Percentiles rank a stretch among this genome's conserved stretches.
These are phyloP conservation scores for Aureobasidium zeae DNA, from an alignment of 2,329 filamentous ascomycete species.

Conservation along the genomic window DNA sequence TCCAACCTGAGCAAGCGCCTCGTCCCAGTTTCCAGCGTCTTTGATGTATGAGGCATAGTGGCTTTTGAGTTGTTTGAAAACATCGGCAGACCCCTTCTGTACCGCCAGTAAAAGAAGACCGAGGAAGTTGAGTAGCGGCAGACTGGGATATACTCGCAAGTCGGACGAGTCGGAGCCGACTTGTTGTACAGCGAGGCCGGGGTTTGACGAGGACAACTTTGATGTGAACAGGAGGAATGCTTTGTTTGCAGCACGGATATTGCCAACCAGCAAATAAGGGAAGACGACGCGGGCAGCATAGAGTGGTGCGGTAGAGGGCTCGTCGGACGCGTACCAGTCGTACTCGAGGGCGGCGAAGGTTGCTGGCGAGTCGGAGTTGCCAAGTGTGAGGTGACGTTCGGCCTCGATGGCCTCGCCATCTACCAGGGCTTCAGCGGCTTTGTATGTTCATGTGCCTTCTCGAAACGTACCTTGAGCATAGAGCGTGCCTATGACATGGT, in stretches of 20 bases:
- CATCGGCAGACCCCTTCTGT: constrained; percentile 65
- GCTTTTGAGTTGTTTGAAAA: constrained; percentile 70
- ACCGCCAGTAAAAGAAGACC: constrained; percentile 74
- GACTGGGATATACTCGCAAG: constrained; percentile 68
- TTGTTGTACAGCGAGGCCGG: constrained; percentile 64
- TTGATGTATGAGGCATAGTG: constrained; percentile 74
- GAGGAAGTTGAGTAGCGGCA: constrained; percentile 94
- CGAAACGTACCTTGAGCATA: constrained; percentile 61
- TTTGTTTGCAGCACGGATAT: constrained; percentile 79
- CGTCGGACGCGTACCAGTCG: constrained; percentile 84
- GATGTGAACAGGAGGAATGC: constrained; percentile 68
- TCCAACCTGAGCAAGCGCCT: constrained; percentile 70
- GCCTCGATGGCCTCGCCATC: constrained; percentile 90
- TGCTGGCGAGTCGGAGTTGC: constrained; percentile 79
- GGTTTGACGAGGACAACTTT: constrained; percentile 50
- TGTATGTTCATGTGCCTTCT: background rate
- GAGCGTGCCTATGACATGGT: constrained; percentile 79
- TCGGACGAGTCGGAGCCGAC: constrained; percentile 67
- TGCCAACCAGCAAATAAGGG: constrained; percentile 83
- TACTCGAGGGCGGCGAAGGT: constrained; percentile 78
- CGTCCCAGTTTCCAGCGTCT: constrained; percentile 66
- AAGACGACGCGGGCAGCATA: constrained; percentile 82
- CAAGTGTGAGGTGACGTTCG: constrained; percentile 78
- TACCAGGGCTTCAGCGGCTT: constrained; percentile 5
- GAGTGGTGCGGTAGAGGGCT: constrained; percentile 74